Evolutionary conservation across 2,329 filamentous ascomycete genomes (phyloP).

Genomic region (Fusarium tjaetaba): DNA sequence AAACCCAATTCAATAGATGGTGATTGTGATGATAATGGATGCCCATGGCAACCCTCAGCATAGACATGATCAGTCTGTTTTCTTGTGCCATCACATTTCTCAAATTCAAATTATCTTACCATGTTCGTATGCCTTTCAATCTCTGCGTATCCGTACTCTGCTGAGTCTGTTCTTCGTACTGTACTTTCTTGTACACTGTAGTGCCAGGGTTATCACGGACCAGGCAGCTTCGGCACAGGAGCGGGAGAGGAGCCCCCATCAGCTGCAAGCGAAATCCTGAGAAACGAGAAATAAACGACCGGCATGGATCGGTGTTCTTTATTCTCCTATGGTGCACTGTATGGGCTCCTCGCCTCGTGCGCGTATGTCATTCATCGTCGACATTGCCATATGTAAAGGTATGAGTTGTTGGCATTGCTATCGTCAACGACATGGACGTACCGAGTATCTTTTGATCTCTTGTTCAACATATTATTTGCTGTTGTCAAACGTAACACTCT

Average conservation of each 20-base stretch:
- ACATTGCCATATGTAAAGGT: conserved; percentile 16
- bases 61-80: conserved; percentile 18
- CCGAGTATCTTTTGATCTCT: conserved; percentile 19
- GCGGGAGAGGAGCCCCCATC: conserved; percentile 25
- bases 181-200: conserved; percentile 8
- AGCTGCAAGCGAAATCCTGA: conserved; percentile 27
- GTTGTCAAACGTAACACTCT: conserved; percentile 22
- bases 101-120: neutral
- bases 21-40: conserved; percentile 28
- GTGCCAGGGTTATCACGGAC: conserved; percentile 32
- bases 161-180: neutral
- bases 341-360: conserved; percentile 13
- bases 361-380: conserved; percentile 3
- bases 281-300: neutral
- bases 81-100: conserved; percentile 17
- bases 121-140: conserved; percentile 1
- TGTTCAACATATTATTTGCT: conserved; percentile 27
- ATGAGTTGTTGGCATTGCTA: conserved; percentile 25
- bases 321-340: conserved; percentile 15
- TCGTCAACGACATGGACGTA: conserved; percentile 26
- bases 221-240: conserved; percentile 28
- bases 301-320: conserved; percentile 5
- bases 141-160: conserved; percentile 18
- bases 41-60: conserved; percentile 25
- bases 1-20: neutral